Evolutionary conservation across 352 stramenopile species (phyloP), one percentile per base, ranked within the genome.

Genomic region (Globisporangium polare): DNA sequence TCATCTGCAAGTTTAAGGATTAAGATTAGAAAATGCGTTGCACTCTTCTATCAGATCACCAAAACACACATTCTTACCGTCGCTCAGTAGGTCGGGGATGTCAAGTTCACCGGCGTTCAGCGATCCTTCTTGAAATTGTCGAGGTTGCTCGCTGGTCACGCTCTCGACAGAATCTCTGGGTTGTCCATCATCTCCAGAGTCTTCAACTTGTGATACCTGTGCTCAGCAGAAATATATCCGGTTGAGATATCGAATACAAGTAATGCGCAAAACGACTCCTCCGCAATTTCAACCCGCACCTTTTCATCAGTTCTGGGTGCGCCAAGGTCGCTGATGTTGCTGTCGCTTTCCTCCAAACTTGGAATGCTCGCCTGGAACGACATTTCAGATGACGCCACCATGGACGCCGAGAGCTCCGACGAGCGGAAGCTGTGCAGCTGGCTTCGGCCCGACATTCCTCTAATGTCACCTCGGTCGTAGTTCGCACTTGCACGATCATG

Each of bases 341-440:
- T 37, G 7, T 26, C 52, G 27, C 27, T 72, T 17, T 77, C 74
- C 18, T 45, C 62, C 15, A 88, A 68, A 47, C 70, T 88, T 0
- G 69, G 71, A 50, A 89, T 71, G 41, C 66, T 80, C 3, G 65
- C 65, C 35, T 63, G 53, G 39, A 83, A 80, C 1, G 77, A 88
- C 37, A 86, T 60, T 15, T 83, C 72, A 0, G 77, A 83, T 2
- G 73, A 86, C 9, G 65, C 65, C 0, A 68, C 53, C 7, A 76
- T 46, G 3, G 80, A 85, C 26, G 68, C n/a, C 6, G 63, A 66
- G n/a, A 39, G 62, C 10, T 67, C 59, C 15, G 46, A 55, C 2
- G 53, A 58, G 9, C 17, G 35, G 3, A 45, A 29, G 37, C 53
- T 67, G n/a, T 10, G 53, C 31, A 47, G 20, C 10, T 56, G 27